Evolutionary conservation across 768 basidiomycete species (phyloP).

Genomic region (Jaapia argillacea): DNA sequence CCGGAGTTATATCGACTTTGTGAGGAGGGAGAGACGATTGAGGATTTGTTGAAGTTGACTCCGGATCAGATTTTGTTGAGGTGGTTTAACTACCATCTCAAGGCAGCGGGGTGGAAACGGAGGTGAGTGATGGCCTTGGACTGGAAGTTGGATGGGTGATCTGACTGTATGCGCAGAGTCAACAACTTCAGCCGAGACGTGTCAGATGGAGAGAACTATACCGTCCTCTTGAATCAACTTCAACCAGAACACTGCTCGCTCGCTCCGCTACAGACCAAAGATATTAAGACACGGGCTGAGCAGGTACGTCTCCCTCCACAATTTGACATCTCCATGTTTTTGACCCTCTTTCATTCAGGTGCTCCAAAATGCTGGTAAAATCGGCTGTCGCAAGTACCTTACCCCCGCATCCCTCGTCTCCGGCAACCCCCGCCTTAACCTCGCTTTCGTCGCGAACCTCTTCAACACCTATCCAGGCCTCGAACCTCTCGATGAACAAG

Average conservation of each 20-base stretch:
- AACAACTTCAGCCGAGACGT: slow-evolving; percentile 98
- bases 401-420: slow-evolving; percentile 85
- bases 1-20: slow-evolving; percentile 94
- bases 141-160: background rate
- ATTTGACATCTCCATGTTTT: background rate
- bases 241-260: slow-evolving; percentile 89
- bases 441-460: slow-evolving; percentile 96
- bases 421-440: slow-evolving; percentile 95
- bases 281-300: slow-evolving; percentile 80
- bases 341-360: slow-evolving; percentile 32
- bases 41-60: slow-evolving; percentile 86
- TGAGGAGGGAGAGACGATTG: slow-evolving; percentile 95
- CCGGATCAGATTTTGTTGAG: slow-evolving; percentile 96
- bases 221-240: slow-evolving; percentile 89
- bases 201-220: slow-evolving; percentile 97
- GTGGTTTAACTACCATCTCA: slow-evolving; percentile 99
- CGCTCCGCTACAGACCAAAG: slow-evolving; percentile 80
- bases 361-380: slow-evolving; percentile 85
- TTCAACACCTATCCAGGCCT: slow-evolving; percentile 98
- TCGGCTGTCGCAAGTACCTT: slow-evolving; percentile 93
- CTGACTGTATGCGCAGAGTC: slow-evolving; percentile 43
- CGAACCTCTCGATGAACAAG: slow-evolving; percentile 88
- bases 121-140: slow-evolving; percentile 35
- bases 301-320: slow-evolving; percentile 29
- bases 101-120: slow-evolving; percentile 86